Base-by-base conservation (phyloP, 2,329 filamentous ascomycete genomes). In the Diaporthe citrichinensis region DNA sequence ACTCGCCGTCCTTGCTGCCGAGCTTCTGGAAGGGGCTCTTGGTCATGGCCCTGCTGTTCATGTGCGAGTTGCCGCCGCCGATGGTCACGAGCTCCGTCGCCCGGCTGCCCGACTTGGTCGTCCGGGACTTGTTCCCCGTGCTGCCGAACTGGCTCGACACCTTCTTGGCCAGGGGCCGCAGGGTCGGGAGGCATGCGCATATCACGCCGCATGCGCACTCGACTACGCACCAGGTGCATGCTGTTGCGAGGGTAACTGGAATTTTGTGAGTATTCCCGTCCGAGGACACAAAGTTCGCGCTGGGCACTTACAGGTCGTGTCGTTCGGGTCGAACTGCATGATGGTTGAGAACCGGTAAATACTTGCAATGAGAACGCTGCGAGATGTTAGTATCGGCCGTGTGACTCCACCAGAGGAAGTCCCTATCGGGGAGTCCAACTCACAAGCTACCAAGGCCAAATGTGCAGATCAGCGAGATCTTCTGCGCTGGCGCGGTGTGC, bases 121-220 rank as follows among this genome's bases (percentile, higher is more conserved):
- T 51, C n/a, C 23, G 58, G 3, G 72, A 65, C 51, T 67, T 74
- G 65, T 39, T 41, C 31, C 51, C 23, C 17, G 71, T 58, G 76
- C 74, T 77, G 69, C 74, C 77, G 53, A 77, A 76, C 41, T 72
- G 58, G 57, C 57, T 73, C 20, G 77, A 74, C 14, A 78, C 44
- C 51, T 74, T 73, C 39, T 74, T 49, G 51, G 76, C 55, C 17
- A 78, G 41, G 44, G 84, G 84, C n/a, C 86, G 85, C 36, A 87
- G 81, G 0, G 85, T 86, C 7, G 86, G 86, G 0, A 86, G 84
- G 74, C 85, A 87, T 3, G 84, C 85, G 28, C 84, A 83, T 75
- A 87, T 85, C 41, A 86, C 82, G 71, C 83, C 85, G 59, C 80
- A 79, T 3, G 81, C 78, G 17, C 76, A 76, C 59, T 85, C 84